Evolutionary conservation across 345 rosid species (phyloP).

Genomic region (Brassica incana): DNA sequence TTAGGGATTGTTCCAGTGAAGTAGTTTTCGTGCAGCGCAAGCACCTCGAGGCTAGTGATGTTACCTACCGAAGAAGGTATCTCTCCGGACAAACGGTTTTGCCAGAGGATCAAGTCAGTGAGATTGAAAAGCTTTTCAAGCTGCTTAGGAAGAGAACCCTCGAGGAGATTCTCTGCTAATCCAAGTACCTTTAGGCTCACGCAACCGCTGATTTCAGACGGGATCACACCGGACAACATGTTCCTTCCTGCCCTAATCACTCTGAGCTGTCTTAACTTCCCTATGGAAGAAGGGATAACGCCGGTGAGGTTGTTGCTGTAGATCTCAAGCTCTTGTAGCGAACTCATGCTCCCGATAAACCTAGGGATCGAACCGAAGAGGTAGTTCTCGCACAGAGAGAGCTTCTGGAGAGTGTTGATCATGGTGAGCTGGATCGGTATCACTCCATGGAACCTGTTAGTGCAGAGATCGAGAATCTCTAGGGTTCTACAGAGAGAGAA

Average conservation of each 20-base stretch:
- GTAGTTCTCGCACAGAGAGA: conserved; percentile 55
- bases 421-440: conserved; percentile 55
- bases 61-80: conserved; percentile 68
- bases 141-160: conserved; percentile 67
- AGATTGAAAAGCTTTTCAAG: conserved; percentile 57
- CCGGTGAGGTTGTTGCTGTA: conserved; percentile 77
- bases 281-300: conserved; percentile 53
- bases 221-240: conserved; percentile 65
- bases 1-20: conserved; percentile 60
- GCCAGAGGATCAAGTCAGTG: conserved; percentile 68
- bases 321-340: conserved; percentile 64
- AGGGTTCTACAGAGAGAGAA: conserved; percentile 46
- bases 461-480: conserved; percentile 59
- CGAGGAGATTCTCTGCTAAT: conserved; percentile 71
- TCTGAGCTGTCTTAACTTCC: conserved; percentile 52
- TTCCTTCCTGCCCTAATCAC: conserved; percentile 73
- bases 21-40: conserved; percentile 74
- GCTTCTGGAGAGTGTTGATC: conserved; percentile 49
- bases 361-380: conserved; percentile 59
- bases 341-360: conserved; percentile 51
- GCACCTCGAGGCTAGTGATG: conserved; percentile 55
- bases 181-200: conserved; percentile 69
- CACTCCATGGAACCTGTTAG: conserved; percentile 71
- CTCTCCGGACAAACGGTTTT: conserved; percentile 62
- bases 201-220: conserved; percentile 67